Conservation (phyloP, 768 basidiomycete species). For the Auriscalpium vulgare region DNA sequence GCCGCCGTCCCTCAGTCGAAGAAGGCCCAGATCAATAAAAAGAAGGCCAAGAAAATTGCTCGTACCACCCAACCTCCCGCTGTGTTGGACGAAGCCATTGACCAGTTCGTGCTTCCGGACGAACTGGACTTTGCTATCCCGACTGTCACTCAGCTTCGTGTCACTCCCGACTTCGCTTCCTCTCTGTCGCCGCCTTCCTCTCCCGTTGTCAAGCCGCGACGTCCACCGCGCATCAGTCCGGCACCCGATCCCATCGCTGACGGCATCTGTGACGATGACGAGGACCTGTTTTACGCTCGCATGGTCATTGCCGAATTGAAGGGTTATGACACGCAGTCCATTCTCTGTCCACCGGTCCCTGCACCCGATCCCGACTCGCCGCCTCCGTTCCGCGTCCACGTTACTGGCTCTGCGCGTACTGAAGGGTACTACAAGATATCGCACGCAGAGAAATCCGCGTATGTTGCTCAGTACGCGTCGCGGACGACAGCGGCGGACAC, state of each 20-base stretch:
- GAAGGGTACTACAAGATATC: constrained; percentile 96
- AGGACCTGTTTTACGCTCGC: constrained; percentile 77
- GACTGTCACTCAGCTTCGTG: constrained; percentile 40
- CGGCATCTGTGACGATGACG: constrained; percentile 76
- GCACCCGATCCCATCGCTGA: constrained; percentile 42
- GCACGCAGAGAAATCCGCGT: constrained; percentile 82
- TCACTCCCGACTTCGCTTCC: constrained; percentile 38
- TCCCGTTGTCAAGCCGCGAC: constrained; percentile 12
- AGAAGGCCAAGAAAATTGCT: constrained; percentile 36
- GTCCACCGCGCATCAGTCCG: constrained; percentile 36
- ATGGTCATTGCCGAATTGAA: constrained; percentile 41
- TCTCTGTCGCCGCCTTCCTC: constrained; percentile 35
- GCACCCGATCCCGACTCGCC: constrained; percentile 32
- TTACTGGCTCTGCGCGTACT: constrained; percentile 83
- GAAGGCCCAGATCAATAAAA: constrained; percentile 17
- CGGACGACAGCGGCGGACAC: constrained; percentile 40
- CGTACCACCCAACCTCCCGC: constrained; percentile 18
- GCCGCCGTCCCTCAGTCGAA: constrained; percentile 4
- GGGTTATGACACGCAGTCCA: constrained; percentile 17
- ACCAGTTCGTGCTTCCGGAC: constrained; percentile 46
- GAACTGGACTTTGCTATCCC: constrained; percentile 42
- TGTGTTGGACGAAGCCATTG: constrained; percentile 20
- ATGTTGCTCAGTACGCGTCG: constrained; percentile 82
- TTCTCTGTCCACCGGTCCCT: constrained; percentile 20
- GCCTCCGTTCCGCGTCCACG: constrained; percentile 61